Base-by-base conservation (phyloP, 805 yeast species). In the Trichomonascus vanleenenianus region DNA sequence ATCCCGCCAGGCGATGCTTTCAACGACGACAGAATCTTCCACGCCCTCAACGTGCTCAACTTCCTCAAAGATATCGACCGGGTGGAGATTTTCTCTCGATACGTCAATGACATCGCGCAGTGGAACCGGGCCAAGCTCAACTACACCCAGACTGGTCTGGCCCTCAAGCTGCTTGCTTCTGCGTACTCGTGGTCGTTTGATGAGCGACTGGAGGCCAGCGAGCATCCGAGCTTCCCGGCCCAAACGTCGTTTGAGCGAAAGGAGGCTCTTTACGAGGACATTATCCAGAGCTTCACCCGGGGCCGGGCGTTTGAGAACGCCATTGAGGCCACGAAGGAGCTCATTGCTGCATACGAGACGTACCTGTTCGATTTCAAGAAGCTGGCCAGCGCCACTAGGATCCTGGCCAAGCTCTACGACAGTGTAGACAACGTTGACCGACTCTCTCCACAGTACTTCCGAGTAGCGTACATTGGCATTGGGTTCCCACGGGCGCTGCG, bases 11-110 rank as follows among this genome's bases (percentile, higher is more conserved):
- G 88, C 15, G 80, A 80, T 36, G 95, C 86, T 57, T 88, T 83
- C 62, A 91, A 84, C 56, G 91, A 85, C 60, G 96, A 87, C 62
- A 72, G 95, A 57, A 81, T 88, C 3, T 83, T 84, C 74, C 84
- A 83, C 59, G 78, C 78, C 49, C 71, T 87, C 58, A 83, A 81
- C 56, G 80, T 86, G 56, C 76, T 85, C 50, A 81, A 87, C 36
- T 85, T 78, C 64, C 70, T 87, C 62, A 75, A 82, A 71, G 79
- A 83, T 53, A 87, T 85, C 36, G 78, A 81, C 58, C 79, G 79
- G 55, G 91, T 93, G 0, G 93, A 85, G 61, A 69, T 83, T 47
- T 81, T 86, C 63, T 83, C 83, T 61, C 75, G 84, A n/a, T 83
- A 85, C 59, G 76, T 87, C 51, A 77, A 80, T 63, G 83, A 79